These are phyloP conservation scores for Phytophthora tentaculata DNA, from an alignment of 352 stramenopile species.

Conservation along the genomic window DNA sequence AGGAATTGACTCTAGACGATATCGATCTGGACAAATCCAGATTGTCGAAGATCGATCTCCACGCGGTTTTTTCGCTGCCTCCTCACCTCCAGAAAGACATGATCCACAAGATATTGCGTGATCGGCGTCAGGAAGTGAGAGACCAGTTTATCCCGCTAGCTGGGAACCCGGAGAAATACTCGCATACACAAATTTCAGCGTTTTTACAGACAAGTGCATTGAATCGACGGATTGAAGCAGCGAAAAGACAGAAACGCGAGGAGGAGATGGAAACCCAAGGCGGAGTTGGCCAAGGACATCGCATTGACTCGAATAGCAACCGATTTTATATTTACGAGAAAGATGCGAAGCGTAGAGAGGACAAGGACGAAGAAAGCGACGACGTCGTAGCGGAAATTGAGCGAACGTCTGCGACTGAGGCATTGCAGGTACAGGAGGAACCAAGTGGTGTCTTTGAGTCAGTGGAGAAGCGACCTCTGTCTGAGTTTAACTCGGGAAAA, in stretches of 20 bases:
- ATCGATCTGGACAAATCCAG: conserved; percentile 64
- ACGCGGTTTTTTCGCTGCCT: conserved; percentile 91
- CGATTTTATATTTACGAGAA: conserved; percentile 82
- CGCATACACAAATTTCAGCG: conserved; percentile 93
- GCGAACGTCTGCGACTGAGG: conserved; percentile 4
- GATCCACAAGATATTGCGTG: conserved; percentile 88
- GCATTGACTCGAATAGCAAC: conserved; percentile 83
- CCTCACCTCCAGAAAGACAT: conserved; percentile 92
- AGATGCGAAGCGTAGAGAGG: conserved; percentile 19
- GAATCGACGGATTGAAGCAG: conserved; percentile 82
- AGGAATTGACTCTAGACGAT: conserved; percentile 61
- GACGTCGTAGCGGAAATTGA: conserved; percentile 46
- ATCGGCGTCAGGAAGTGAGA: conserved; percentile 90
- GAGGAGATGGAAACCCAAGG: conserved; percentile 52
- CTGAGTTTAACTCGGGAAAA: conserved; percentile 14
- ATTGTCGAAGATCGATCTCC: conserved; percentile 78
- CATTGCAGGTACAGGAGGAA: conserved; percentile 25
- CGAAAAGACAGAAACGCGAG: conserved; percentile 61
- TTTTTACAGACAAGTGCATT: conserved; percentile 94
- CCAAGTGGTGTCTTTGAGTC: conserved; percentile 39
- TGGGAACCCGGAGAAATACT: conserved; percentile 94
- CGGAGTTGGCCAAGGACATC: conserved; percentile 47
- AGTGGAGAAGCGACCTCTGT: conserved; percentile 27
- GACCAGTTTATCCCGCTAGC: conserved; percentile 96
- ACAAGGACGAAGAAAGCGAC: conserved; percentile 26